Evolutionary conservation across 208 protist genomes (phyloP).

Genomic region (Leishmania tropica): DNA sequence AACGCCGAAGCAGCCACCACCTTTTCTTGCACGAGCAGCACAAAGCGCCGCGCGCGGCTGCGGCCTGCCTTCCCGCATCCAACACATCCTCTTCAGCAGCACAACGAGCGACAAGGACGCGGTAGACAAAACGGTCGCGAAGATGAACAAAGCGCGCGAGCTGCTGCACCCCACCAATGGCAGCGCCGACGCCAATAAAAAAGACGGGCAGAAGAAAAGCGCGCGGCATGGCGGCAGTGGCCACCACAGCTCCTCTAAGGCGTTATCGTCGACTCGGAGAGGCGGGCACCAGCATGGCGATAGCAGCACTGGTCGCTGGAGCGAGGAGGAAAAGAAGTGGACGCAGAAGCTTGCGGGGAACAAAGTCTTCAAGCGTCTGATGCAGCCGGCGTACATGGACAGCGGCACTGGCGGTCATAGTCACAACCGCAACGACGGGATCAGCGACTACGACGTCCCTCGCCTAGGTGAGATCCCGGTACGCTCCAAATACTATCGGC

Average conservation of each 20-base stretch:
- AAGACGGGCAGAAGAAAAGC: neutral
- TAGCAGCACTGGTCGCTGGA: neutral
- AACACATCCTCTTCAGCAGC: too few species aligned
- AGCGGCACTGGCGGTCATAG: neutral
- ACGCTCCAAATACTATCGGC: constrained; percentile 32
- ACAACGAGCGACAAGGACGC: too few species aligned
- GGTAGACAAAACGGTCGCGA: neutral
- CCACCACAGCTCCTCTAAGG: neutral
- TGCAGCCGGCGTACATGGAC: constrained; percentile 10
- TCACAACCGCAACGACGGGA: too few species aligned
- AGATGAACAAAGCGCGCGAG: constrained; percentile 30
- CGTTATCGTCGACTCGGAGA: neutral
- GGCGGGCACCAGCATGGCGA: neutral
- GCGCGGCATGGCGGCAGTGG: neutral
- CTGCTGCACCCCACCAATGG: constrained; percentile 18
- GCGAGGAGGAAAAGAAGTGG: constrained; percentile 27
- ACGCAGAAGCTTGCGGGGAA: constrained; percentile 23
- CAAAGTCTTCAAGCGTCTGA: constrained; percentile 33
- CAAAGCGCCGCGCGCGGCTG: neutral
- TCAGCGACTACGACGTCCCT: neutral
- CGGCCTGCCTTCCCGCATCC: too few species aligned
- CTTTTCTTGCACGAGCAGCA: neutral
- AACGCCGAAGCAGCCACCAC: neutral
- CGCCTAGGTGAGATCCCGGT: constrained; percentile 28
- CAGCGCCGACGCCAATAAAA: neutral